Evolutionary conservation across 306 rosid genomes (phyloP).

Genomic region (Begonia masoniana): DNA sequence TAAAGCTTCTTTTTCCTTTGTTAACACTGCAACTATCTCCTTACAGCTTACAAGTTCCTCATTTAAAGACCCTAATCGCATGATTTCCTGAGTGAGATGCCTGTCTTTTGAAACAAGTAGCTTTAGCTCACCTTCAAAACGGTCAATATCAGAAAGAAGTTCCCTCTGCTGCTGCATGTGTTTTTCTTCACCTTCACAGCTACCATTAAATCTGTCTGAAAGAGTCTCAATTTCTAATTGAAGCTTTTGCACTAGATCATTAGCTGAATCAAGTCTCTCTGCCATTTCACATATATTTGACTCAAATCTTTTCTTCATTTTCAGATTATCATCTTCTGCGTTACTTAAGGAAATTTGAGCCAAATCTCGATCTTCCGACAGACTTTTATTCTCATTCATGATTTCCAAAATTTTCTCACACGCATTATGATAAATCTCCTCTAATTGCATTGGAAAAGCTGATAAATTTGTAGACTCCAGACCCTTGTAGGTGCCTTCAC

Average conservation of each 20-base stretch:
- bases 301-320: slow-evolving; percentile 50
- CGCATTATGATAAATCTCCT: slow-evolving; percentile 47
- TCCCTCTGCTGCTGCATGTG: slow-evolving; percentile 42
- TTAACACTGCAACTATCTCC: slow-evolving; percentile 26
- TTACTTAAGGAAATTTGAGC: slow-evolving; percentile 36
- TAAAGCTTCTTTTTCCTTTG: slow-evolving; percentile 50
- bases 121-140: slow-evolving; percentile 54
- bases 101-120: slow-evolving; percentile 48
- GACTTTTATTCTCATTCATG: slow-evolving; percentile 44
- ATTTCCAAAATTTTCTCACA: slow-evolving; percentile 43
- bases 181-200: slow-evolving; percentile 49
- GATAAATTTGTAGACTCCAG: slow-evolving; percentile 34
- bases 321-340: slow-evolving; percentile 41
- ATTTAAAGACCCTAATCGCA: slow-evolving; percentile 25
- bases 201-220: slow-evolving; percentile 34
- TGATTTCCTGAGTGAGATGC: slow-evolving; percentile 50
- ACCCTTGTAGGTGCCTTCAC: slow-evolving; percentile 25
- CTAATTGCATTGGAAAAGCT: slow-evolving; percentile 39
- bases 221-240: slow-evolving; percentile 51
- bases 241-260: slow-evolving; percentile 47
- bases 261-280: slow-evolving; percentile 36
- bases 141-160: slow-evolving; percentile 43
- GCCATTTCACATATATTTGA: slow-evolving; percentile 27
- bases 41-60: slow-evolving; percentile 50
- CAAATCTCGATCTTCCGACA: slow-evolving; percentile 37